These are phyloP conservation scores for Sugiyamaella paludigena DNA, from an alignment of 1,139 yeast species.

Conservation along the genomic window DNA sequence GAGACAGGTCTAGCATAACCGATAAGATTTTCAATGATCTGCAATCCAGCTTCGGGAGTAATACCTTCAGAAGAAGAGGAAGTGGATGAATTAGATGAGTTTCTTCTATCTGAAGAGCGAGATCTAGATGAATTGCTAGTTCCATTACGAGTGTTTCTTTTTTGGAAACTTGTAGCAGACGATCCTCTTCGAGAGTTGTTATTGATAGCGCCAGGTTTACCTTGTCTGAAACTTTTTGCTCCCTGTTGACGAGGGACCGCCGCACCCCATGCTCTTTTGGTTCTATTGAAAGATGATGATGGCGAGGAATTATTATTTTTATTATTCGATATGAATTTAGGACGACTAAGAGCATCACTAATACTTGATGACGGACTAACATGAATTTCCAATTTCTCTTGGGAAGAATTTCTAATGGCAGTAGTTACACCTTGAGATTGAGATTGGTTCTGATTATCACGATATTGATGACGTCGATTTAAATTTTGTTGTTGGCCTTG, in stretches of 20 bases:
- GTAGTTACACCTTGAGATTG: not conserved
- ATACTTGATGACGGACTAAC: conserved; percentile 17
- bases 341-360: conserved; percentile 4
- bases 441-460: not conserved
- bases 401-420: conserved; percentile 5
- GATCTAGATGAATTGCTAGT: not conserved
- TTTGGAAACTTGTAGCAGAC: conserved; percentile 1
- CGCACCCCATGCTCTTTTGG: conserved; percentile 7
- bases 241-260: conserved; percentile 9
- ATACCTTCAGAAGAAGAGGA: conserved; percentile 1
- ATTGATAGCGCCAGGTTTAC: conserved; percentile 2
- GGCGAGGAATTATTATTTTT: not conserved
- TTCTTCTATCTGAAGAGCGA: not conserved
- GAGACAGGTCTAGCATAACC: conserved; percentile 1
- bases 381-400: conserved; percentile 25
- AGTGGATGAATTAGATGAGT: not conserved
- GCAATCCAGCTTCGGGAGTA: conserved; percentile 8
- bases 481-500: not conserved
- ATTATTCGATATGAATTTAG: not conserved
- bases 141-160: not conserved
- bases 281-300: conserved; percentile 2
- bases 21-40: conserved; percentile 1
- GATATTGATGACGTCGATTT: not conserved
- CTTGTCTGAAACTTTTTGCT: conserved; percentile 8
- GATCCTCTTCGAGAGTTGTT: not conserved